These are phyloP conservation scores for Nakazawaea peltata DNA, from an alignment of 805 yeast genomes.

Conservation along the genomic window DNA sequence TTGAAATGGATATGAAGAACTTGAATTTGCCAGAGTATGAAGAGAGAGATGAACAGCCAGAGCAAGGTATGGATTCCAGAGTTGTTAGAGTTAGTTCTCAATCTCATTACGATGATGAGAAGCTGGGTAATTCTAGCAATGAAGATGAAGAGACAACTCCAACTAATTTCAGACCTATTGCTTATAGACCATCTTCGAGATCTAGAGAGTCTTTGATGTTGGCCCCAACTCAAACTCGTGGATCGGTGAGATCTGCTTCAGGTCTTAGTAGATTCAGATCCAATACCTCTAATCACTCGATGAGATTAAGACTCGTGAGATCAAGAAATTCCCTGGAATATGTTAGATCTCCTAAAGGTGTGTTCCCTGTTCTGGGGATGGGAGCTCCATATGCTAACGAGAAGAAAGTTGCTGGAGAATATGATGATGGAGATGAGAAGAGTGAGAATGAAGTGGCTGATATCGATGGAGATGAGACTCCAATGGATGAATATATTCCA, in stretches of 20 bases:
- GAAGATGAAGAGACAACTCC: no score
- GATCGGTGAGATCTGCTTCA: conserved; percentile 2
- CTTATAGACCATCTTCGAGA: not conserved
- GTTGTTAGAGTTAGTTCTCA: conserved; percentile 43
- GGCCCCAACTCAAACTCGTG: not conserved
- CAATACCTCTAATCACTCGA: not conserved
- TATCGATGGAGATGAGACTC: conserved; percentile 21
- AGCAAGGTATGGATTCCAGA: conserved; percentile 67
- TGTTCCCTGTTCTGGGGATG: conserved; percentile 77
- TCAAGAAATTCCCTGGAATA: conserved; percentile 6
- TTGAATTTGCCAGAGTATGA: conserved; percentile 63
- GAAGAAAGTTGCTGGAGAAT: conserved; percentile 43
- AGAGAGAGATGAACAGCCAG: conserved; percentile 75
- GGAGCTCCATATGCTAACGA: conserved; percentile 55
- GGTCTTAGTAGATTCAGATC: not conserved
- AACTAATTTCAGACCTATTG: not conserved
- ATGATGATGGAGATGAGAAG: conserved; percentile 14
- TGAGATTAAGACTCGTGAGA: conserved; percentile 1
- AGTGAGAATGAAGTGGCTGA: conserved; percentile 21
- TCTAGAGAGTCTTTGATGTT: not conserved
- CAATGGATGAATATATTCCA: conserved; percentile 16
- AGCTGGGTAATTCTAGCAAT: no score
- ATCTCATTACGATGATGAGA: conserved; percentile 1
- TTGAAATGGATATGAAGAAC: conserved; percentile 58
- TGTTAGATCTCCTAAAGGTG: conserved; percentile 60